Evolutionary conservation across 805 yeast species (phyloP).

Genomic region (Dipodascus geniculatus): DNA sequence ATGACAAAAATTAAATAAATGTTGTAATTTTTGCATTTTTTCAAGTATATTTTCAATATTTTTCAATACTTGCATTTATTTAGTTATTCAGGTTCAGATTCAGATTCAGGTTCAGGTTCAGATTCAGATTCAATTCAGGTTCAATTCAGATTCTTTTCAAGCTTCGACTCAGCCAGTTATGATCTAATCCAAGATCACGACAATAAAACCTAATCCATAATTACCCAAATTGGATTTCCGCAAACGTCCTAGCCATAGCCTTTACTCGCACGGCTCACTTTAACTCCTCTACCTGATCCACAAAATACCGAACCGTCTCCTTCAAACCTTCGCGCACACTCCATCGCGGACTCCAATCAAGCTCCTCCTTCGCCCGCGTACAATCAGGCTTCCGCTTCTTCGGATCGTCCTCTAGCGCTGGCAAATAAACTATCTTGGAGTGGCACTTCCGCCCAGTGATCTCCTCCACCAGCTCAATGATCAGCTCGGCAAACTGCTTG

Average conservation of each 20-base stretch:
- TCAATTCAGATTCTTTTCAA: too few relatives aligned
- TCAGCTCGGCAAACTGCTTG: slow-evolving; percentile 16
- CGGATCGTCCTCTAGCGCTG: slow-evolving; percentile 19
- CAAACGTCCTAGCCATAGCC: background rate
- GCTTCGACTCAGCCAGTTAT: too few relatives aligned
- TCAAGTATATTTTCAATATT: too few relatives aligned
- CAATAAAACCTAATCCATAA: too few relatives aligned
- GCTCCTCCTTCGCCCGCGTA: slow-evolving; percentile 12
- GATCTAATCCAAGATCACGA: too few relatives aligned
- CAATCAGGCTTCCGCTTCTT: slow-evolving; percentile 18
- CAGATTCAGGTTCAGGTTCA: too few relatives aligned
- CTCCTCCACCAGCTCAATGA: slow-evolving; percentile 13
- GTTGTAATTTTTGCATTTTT: too few relatives aligned
- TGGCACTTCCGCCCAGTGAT: slow-evolving; percentile 10
- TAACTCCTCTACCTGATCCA: slow-evolving; percentile 9
- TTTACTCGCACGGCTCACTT: background rate
- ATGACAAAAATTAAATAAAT: too few relatives aligned
- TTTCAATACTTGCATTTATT: too few relatives aligned
- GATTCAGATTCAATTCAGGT: too few relatives aligned
- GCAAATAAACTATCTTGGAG: slow-evolving; percentile 12
- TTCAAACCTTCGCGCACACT: slow-evolving; percentile 14
- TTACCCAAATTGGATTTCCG: too few relatives aligned
- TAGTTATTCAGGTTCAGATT: too few relatives aligned
- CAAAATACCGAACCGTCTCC: slow-evolving; percentile 18
- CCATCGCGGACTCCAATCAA: slow-evolving; percentile 20